Conservation (phyloP, 2,329 filamentous ascomycete genomes). For the Dactylellina parvicollis region DNA sequence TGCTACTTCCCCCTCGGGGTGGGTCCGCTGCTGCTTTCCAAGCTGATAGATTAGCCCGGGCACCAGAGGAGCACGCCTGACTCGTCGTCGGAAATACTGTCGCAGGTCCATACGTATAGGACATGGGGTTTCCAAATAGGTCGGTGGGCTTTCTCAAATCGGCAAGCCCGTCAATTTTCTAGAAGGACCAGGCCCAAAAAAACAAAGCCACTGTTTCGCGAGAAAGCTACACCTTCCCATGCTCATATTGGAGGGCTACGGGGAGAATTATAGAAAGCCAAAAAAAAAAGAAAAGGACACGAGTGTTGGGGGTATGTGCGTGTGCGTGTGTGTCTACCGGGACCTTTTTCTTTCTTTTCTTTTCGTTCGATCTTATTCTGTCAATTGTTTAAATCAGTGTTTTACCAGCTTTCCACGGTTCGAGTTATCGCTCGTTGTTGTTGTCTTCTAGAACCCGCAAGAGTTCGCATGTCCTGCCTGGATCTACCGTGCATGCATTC, state of each 20-base stretch:
- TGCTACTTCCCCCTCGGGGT: constrained; percentile 15
- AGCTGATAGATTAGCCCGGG: constrained; percentile 26
- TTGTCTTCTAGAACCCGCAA: constrained; percentile 45
- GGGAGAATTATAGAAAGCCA: constrained; percentile 42
- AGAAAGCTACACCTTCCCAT: constrained; percentile 52
- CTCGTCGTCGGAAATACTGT: constrained; percentile 42
- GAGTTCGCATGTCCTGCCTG: constrained; percentile 43
- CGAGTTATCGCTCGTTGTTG: not conserved
- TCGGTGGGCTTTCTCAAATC: constrained; percentile 41
- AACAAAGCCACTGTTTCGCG: constrained; percentile 52
- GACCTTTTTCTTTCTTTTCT: constrained; percentile 9
- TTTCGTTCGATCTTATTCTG: not conserved
- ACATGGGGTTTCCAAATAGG: constrained; percentile 53
- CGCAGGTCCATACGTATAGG: constrained; percentile 16
- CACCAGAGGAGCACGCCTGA: constrained; percentile 36
- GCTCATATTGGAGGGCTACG: constrained; percentile 39
- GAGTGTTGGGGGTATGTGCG: constrained; percentile 31
- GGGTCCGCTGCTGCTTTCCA: constrained; percentile 16
- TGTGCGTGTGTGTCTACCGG: constrained; percentile 37
- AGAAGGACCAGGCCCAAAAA: constrained; percentile 39
- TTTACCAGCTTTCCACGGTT: constrained; percentile 37
- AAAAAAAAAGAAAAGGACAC: constrained; percentile 6
- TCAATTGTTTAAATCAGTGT: constrained; percentile 41
- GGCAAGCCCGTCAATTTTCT: constrained; percentile 53
- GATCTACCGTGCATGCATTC: constrained; percentile 50